A percentile compares a stretch with the other conserved stretches of the same genome.
Conservation (phyloP, 78 protist genomes). For the Trichosphaerium sp. region DNA sequence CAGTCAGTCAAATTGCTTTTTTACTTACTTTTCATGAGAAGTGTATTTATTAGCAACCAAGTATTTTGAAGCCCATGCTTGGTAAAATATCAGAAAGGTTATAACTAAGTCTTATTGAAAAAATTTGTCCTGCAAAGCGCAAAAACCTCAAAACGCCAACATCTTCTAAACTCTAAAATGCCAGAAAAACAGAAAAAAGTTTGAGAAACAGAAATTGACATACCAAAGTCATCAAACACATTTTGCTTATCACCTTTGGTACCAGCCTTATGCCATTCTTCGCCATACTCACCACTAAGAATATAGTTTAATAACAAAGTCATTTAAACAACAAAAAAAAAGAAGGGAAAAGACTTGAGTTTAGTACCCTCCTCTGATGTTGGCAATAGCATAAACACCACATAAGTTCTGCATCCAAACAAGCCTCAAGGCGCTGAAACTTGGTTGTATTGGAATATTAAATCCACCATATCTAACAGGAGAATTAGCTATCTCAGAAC, state of each 20-base stretch:
- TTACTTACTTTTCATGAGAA: background rate
- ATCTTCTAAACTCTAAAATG: no score
- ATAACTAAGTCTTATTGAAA: background rate
- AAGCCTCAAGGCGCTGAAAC: conserved; percentile 24
- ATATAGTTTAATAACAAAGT: background rate
- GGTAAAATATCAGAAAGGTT: background rate
- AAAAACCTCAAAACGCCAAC: no score
- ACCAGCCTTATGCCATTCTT: conserved; percentile 83
- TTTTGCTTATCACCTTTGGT: conserved; percentile 42
- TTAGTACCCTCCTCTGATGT: conserved; percentile 80
- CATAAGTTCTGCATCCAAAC: conserved; percentile 38
- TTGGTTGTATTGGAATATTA: conserved; percentile 51
- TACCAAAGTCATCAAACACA: conserved; percentile 73
- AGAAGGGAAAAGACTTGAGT: background rate
- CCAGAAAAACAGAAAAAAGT: no score
- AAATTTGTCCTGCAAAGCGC: no score
- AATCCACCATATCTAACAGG: conserved; percentile 90
- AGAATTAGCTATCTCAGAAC: background rate
- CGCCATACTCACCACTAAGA: conserved; percentile 76
- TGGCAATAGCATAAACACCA: conserved; percentile 70
- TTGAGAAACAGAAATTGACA: no score
- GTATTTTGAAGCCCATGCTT: conserved; percentile 62
- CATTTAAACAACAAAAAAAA: background rate
- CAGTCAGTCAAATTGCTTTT: background rate
- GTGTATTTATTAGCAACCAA: conserved; percentile 49